Evolutionary conservation across 495 filamentous ascomycete genomes (phyloP), one percentile per base, ranked within the genome.

Genomic region (Podospora comata): DNA sequence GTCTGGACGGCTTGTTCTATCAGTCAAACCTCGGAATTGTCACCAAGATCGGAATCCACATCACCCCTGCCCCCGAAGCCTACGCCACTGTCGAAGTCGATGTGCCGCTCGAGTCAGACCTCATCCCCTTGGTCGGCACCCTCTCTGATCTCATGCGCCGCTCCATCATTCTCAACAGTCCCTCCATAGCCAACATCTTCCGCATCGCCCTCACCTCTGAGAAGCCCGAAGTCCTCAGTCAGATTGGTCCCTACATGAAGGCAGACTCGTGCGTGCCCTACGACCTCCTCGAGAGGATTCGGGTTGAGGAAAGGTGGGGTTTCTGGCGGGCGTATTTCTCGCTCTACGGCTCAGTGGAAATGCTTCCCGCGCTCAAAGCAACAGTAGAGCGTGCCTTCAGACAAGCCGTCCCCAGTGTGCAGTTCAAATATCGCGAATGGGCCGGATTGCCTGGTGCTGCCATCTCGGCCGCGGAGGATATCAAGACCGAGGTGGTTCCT

Each of bases 1-100:
- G 81, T 48, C 73, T 77, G 27, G 85, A 88, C 68, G 85, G 85
- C 30, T 78, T 87, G 60, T 88, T 88, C 77, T 76, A 78, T 2
- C 86, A 88, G 68, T 80, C 75, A 68, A 86, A 82, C 69, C 77
- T 32, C 5, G 30, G 30, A 5, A 86, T 88, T 60, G 84, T 87
- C 0, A 80, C 78, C 0, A 85, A 86, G 70, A 84, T 88, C 79
- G 85, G 85, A 4, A 76, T 88, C 28, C 73, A 78, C 64, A 64
- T 80, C 18, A 18, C 54, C 4, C 54, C 54, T 20, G 54, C 54
- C 54, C 54, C 54, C 4, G 54, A 56, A 56, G 54, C 54, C 54
- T 56, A 56, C 11, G 19, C 54, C 54, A 16, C 16, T 20, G 19
- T 56, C 19, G 16, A 18, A 16, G 54, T 56, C 54, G 80, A 83